Percentiles rank a stretch among this genome's conserved stretches.
These are phyloP conservation scores for Paracoccidioides lutzii DNA, from an alignment of 2,329 filamentous ascomycete genomes.

Conservation along the genomic window DNA sequence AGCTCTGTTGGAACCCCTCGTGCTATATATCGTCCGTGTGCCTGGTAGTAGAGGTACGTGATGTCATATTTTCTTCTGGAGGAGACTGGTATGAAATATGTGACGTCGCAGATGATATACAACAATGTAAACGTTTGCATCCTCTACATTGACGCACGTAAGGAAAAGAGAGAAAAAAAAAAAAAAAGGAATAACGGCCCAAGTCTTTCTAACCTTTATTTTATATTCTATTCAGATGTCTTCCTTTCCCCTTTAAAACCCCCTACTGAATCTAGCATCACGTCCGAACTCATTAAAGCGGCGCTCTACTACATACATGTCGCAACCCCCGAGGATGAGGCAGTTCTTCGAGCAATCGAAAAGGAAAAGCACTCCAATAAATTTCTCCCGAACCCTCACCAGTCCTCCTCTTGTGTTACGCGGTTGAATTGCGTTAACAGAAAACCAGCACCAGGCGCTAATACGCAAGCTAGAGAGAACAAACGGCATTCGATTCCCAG, in stretches of 20 bases:
- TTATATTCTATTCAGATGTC: conserved; percentile 49
- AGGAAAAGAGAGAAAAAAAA: not conserved
- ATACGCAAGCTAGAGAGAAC: not conserved
- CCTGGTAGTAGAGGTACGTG: conserved; percentile 70
- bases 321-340: conserved; percentile 47
- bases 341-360: conserved; percentile 27
- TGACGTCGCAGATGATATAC: conserved; percentile 8
- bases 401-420: conserved; percentile 10
- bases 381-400: conserved; percentile 12
- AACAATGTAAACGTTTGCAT: not conserved
- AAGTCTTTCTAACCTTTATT: not conserved
- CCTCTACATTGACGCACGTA: too few species aligned
- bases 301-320: conserved; percentile 89
- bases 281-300: conserved; percentile 69
- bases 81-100: not conserved
- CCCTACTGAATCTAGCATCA: conserved; percentile 67
- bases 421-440: conserved; percentile 27
- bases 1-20: conserved; percentile 55
- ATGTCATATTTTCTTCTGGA: conserved; percentile 2
- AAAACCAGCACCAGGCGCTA: conserved; percentile 24
- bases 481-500: not conserved
- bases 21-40: conserved; percentile 84
- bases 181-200: too few species aligned
- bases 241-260: conserved; percentile 88
- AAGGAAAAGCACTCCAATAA: conserved; percentile 16